Evolutionary conservation across 2,329 filamentous ascomycete species (phyloP), one percentile per base, ranked within the genome.

Genomic region (Botrytis deweyae): DNA sequence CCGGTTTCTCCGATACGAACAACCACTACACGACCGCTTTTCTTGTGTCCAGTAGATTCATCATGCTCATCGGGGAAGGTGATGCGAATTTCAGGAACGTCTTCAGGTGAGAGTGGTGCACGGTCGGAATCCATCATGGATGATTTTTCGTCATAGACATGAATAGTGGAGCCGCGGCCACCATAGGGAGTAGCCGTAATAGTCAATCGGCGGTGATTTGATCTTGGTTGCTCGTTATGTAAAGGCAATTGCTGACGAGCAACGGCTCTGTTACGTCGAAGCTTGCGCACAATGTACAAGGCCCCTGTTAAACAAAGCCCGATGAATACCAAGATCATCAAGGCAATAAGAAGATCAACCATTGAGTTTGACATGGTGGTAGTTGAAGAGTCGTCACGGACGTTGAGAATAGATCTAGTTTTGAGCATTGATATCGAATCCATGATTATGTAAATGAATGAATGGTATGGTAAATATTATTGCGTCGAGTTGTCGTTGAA

Each of bases 21-120:
- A 52, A 98, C 90, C 36, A 99, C 92, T 70, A 98, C 94, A 46
- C 95, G 91, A 49, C 95, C 95, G 77, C 92, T 94, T 85, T 92
- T 92, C 79, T 88, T 88, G 83, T 91, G 93, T 78, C 95, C 95
- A 5, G 67, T 72, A 72, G 89, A 86, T 78, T 94, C 93, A 81
- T 98, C 95, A 78, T 97, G 91, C 86, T 98, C 96, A 79, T 97
- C 93, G 25, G 96, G 96, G 86, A 99, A 98, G 52, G 96, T 98
- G 83, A 99, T 97, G 84, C 95, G 94, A 80, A 99, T 99, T 85
- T 98, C 93, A 33, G 96, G 96, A 42, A 98, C 88, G 78, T 92
- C 92, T 83, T 89, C 93, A n/a, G 92, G 91, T 64, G 92, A 93
- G 79, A 92, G 86, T 36, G 95, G 93, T 25, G 93, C 92, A 75